A percentile compares a stretch with the other conserved stretches of the same genome.
These are phyloP conservation scores for Capsicum pubescens DNA, from an alignment of 257 asterid species.

Conservation along the genomic window DNA sequence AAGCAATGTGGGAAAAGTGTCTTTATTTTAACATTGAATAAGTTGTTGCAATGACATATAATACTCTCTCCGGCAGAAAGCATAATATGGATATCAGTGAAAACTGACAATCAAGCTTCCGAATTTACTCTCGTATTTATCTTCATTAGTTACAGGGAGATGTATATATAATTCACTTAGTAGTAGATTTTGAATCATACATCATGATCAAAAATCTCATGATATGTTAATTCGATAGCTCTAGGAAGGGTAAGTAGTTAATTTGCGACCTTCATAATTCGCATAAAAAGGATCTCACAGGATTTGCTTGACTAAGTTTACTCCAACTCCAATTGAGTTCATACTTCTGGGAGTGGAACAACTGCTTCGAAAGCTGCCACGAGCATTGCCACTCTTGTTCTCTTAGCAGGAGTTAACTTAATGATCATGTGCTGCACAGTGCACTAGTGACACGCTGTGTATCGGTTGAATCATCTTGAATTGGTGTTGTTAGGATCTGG, in stretches of 20 bases:
- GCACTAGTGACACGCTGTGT: constrained; percentile 31
- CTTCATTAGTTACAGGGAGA: not conserved
- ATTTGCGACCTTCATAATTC: constrained; percentile 16
- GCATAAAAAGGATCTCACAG: not conserved
- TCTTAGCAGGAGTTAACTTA: constrained; percentile 73
- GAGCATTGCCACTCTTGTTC: constrained; percentile 86
- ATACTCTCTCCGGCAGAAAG: not conserved
- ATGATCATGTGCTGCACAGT: constrained; percentile 76
- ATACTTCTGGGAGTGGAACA: constrained; percentile 79
- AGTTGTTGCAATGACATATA: not conserved
- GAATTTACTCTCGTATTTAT: not conserved
- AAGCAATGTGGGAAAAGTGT: no score
- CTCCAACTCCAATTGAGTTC: constrained; percentile 23
- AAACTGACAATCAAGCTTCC: not conserved
- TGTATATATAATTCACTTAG: no score
- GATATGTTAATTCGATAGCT: no score
- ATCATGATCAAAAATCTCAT: no score
- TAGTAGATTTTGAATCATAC: no score
- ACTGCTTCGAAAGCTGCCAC: constrained; percentile 98
- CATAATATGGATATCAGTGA: not conserved
- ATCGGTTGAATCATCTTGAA: constrained; percentile 52
- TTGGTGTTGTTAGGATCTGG: constrained; percentile 68
- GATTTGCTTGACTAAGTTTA: not conserved
- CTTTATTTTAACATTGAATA: not conserved
- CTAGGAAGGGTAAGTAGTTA: not conserved